Evolutionary conservation across 345 rosid species (phyloP).

Genomic region (Carallia pectinifolia): DNA sequence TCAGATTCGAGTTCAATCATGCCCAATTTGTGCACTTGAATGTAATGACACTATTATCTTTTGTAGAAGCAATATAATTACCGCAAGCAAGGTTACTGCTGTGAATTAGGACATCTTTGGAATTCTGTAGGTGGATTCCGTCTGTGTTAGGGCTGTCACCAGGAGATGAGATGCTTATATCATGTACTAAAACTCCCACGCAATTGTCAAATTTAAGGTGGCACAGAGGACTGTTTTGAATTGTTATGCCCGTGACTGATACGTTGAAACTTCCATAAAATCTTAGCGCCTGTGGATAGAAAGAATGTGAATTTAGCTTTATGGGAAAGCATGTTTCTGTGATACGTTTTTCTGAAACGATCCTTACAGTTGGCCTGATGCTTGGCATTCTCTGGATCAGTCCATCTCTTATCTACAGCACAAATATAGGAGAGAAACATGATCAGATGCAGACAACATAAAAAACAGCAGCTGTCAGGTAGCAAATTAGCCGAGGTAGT

Average conservation of each 20-base stretch:
- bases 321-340: constrained; percentile 3
- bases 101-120: constrained; percentile 74
- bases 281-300: constrained; percentile 70
- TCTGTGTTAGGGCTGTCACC: constrained; percentile 97
- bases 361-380: constrained; percentile 85
- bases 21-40: constrained; percentile 13
- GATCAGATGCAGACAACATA: constrained; percentile 25
- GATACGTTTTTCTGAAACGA: constrained; percentile 5
- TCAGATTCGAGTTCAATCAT: background rate
- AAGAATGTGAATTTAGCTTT: constrained; percentile 13
- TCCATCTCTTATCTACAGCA: constrained; percentile 60
- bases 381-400: constrained; percentile 71
- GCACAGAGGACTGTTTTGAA: constrained; percentile 94
- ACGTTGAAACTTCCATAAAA: constrained; percentile 90
- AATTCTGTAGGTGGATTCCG: constrained; percentile 91
- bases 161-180: constrained; percentile 62
- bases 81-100: constrained; percentile 75
- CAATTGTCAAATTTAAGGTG: constrained; percentile 97
- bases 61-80: constrained; percentile 26
- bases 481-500: constrained; percentile 12
- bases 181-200: constrained; percentile 77
- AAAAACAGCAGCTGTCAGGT: background rate
- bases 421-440: constrained; percentile 24
- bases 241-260: constrained; percentile 83
- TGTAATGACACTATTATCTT: too few species aligned